Evolutionary conservation across 768 basidiomycete species (phyloP), one percentile per base, ranked within the genome.

Genomic region (Panus rudis): DNA sequence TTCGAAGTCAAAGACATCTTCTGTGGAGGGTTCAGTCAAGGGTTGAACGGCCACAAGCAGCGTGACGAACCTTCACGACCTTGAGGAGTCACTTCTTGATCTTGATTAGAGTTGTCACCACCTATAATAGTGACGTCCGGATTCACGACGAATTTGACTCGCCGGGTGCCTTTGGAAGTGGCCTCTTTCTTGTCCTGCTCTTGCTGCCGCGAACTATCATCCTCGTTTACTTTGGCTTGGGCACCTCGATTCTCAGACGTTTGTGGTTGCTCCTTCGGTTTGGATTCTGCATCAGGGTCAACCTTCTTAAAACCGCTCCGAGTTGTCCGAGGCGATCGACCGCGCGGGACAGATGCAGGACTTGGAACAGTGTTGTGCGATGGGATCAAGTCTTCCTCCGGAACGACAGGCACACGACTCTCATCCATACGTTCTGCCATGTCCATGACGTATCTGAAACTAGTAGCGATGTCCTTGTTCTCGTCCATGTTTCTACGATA

Each of bases 61-160:
- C 8, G 42, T 31, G 45, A 60, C 64, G 46, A 49, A 77, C 80
- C 80, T 66, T 75, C 71, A 21, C 38, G 37, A 10, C 41, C 23
- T n/a, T 44, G 42, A 22, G 44, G 28, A 37, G 37, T 14, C 22
- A 41, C 34, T 31, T 59, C 60, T 32, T 56, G 54, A 43, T 61
- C 33, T 35, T 35, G 63, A 16, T 59, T 45, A 25, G 59, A 62
- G 14, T 63, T 53, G 44, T 70, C 62, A 21, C 59, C 60, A 23
- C 71, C 66, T 47, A 72, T 72, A n/a, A 71, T 66, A 20, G 70
- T 63, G 10, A 73, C 70, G 28, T 69, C 76, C 17, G 79, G 74
- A 55, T 80, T 66, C 38, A 82, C 73, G 49, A 87, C 75, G 52
- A 88, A 88, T 7, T 81, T 84, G 23, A 88, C 81, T 58, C 78